Base-by-base conservation (phyloP, 192 early-diverging fungal genomes). In the Backusella circina region DNA sequence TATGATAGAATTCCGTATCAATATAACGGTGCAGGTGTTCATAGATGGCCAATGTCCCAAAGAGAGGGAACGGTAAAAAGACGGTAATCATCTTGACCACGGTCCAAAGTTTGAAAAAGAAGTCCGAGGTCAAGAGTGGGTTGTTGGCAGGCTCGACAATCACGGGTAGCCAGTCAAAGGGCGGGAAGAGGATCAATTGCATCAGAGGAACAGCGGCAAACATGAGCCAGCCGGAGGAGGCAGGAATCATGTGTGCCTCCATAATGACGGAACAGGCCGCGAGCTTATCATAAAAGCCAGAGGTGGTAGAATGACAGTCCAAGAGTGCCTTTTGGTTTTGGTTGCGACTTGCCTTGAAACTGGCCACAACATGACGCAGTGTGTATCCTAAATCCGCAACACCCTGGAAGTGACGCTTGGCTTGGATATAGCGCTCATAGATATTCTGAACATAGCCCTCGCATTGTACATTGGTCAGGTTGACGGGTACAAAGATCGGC, bases 341-440 rank as follows among this genome's bases (percentile, higher is more conserved):
- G 3, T 51, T 12, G 37, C 36, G 32, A 41, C 15, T 41, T 13
- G 39, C 9, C 54, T 61, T 72, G 26, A 33, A 21, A 16, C 23
- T 31, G 5, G 38, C 31, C 1, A 70, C 12, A 9, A 44, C 28
- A 18, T 70, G 35, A 15, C 75, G 73, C 16, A 93, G 44, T 6
- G 87, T 82, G 74, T 91, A 93, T 9, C 87, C 89, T 3, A 87
- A 85, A 84, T 93, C 92, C 4, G 91, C 84, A 28, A 90, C 89
- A n/a, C 92, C 92, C 81, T 90, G 91, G 76, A 90, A 80, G 72
- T 93, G 92, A 18, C 92, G 86, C 64, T 86, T 90, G 64, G 90
- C 92, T 77, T 93, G 92, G 7, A 85, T 77, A 78, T 89, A 93
- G 16, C 92, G 84, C 30, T 89, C 90, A 26, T 81, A 70, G 36